These are phyloP conservation scores for Musa balbisiana DNA, from an alignment of 202 grass and related monocot genomes.

Conservation along the genomic window DNA sequence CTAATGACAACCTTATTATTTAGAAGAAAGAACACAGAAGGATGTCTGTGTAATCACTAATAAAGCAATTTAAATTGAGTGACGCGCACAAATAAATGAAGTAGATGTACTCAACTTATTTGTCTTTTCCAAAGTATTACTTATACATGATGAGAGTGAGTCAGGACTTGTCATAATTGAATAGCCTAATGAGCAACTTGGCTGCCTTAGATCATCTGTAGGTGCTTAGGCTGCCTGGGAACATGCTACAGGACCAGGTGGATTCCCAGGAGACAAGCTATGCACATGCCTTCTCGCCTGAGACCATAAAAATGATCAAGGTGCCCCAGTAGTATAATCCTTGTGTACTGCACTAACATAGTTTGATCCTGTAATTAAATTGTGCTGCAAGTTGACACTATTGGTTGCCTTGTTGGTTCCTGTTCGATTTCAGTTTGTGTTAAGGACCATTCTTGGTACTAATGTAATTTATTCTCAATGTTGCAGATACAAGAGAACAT, in stretches of 20 bases:
- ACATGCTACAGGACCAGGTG: neutral
- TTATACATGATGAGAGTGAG: neutral
- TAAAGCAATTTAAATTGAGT: neutral
- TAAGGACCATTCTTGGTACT: neutral
- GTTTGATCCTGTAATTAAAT: neutral
- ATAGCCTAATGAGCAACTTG: too few relatives aligned
- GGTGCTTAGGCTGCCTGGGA: neutral
- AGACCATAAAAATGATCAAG: too few relatives aligned
- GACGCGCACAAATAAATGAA: neutral
- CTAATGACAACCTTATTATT: neutral
- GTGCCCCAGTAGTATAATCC: too few relatives aligned
- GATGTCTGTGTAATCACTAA: too few relatives aligned
- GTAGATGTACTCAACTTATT: neutral
- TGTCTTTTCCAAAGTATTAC: neutral
- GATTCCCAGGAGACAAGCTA: neutral
- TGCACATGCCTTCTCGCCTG: too few relatives aligned
- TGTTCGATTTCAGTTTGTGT: neutral
- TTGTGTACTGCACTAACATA: too few relatives aligned
- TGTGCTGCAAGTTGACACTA: neutral
- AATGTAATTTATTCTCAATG: neutral
- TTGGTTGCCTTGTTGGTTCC: conserved; percentile 17
- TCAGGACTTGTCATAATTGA: too few relatives aligned
- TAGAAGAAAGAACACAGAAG: neutral
- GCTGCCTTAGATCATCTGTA: neutral
- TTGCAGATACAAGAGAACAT: conserved; percentile 53